Evolutionary conservation across 495 filamentous ascomycete genomes (phyloP).

Genomic region (Choiromyces venosus): DNA sequence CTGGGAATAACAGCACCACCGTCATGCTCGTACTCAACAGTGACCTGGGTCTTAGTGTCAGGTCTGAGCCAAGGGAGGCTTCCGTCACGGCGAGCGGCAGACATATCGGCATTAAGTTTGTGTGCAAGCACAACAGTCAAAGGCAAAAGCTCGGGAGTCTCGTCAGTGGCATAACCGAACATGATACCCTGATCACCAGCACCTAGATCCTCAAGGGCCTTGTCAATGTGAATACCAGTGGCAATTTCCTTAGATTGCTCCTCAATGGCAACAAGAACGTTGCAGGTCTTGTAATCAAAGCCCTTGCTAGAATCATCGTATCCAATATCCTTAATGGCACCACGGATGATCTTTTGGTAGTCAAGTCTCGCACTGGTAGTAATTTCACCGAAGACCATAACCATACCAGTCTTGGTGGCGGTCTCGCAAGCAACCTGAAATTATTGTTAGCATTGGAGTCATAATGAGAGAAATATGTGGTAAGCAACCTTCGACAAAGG

Average conservation of each 20-base stretch:
- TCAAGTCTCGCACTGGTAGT: constrained; percentile 90
- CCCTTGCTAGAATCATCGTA: constrained; percentile 96
- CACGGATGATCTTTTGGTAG: constrained; percentile 96
- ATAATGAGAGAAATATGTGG: not conserved
- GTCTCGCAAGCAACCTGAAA: constrained; percentile 84
- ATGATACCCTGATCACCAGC: constrained; percentile 99
- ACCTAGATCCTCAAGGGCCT: constrained; percentile 94
- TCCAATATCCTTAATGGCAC: constrained; percentile 94
- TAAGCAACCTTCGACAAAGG: constrained; percentile 78
- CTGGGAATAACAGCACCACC: constrained; percentile 85
- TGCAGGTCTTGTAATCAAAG: constrained; percentile 99
- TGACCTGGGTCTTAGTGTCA: constrained; percentile 99
- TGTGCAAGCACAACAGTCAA: constrained; percentile 88
- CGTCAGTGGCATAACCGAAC: constrained; percentile 99
- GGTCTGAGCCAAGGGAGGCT: constrained; percentile 88
- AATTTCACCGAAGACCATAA: constrained; percentile 99
- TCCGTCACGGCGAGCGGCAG: constrained; percentile 75
- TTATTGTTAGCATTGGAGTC: not conserved
- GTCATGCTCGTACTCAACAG: constrained; percentile 96
- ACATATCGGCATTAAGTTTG: constrained; percentile 93
- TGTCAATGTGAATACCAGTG: constrained; percentile 93
- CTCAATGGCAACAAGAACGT: constrained; percentile 97
- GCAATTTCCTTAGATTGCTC: constrained; percentile 98
- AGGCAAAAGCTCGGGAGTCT: constrained; percentile 95
- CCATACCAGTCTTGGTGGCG: constrained; percentile 98